Percentiles rank a stretch among this genome's conserved stretches.
phyloP scores from a whole-genome alignment of 2,329 filamentous ascomycete genomes.

The Venturia pyrina region DNA sequence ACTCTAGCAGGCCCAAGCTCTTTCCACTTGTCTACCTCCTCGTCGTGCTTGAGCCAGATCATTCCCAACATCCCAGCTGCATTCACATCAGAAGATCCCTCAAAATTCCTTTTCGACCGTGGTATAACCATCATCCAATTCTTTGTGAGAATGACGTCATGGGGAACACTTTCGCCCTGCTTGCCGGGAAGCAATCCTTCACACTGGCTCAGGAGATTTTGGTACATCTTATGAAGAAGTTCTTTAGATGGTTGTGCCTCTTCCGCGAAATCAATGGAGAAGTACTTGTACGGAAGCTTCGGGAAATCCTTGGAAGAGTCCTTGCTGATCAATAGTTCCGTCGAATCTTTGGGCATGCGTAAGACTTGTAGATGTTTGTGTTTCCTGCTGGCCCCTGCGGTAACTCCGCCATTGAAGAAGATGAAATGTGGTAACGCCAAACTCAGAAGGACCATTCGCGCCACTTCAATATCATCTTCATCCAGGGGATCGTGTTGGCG shows the following conservation, averaged over 20 bases:
- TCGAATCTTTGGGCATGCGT: background rate
- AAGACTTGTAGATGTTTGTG: constrained; percentile 8
- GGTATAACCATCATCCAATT: constrained; percentile 8
- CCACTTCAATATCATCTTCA: constrained; percentile 31
- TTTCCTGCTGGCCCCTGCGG: background rate
- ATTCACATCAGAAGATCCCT: background rate
- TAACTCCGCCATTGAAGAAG: background rate
- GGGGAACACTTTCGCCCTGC: constrained; percentile 3
- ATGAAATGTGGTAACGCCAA: background rate
- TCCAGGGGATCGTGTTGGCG: constrained; percentile 37
- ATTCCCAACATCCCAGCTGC: background rate
- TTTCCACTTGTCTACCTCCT: constrained; percentile 1
- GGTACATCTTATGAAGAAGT: background rate
- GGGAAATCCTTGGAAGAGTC: background rate
- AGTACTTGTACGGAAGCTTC: constrained; percentile 3
- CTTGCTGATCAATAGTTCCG: background rate
- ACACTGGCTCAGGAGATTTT: background rate
- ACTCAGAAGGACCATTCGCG: constrained; percentile 13
- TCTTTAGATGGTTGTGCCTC: background rate
- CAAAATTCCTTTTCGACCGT: background rate
- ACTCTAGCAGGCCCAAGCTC: constrained; percentile 3
- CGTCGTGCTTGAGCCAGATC: constrained; percentile 4
- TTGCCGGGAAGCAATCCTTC: background rate
- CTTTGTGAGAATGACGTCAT: background rate
- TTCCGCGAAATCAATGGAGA: background rate